Evolutionary conservation across 2,329 filamentous ascomycete species (phyloP), one percentile per base, ranked within the genome.

Genomic region (Claviceps sp.): DNA sequence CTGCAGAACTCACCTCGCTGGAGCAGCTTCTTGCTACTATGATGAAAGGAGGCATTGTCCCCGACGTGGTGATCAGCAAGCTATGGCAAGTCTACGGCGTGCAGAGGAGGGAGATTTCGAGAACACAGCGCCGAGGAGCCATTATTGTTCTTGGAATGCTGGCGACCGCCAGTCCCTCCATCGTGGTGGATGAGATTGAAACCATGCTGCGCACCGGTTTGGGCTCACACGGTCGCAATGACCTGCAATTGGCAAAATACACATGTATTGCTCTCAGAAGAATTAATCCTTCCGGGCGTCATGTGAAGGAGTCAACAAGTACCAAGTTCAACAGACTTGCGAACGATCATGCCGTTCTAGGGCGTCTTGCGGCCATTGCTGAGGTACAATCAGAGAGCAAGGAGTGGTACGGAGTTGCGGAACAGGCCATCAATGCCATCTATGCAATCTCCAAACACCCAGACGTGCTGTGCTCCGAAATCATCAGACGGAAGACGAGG

Each of bases 131-230:
- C 56, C 81, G 93, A 44, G 93, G 93, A 26, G 84, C 93, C 48
- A 97, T 98, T 64, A 97, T 98, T 57, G 87, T 97, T 6, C 75
- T 98, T 2, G 91, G 94, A 16, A 98, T 98, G 94, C 77, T 98
- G 50, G 90, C 91, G 4, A 83, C 93, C 2, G 93, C 94, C 2
- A 89, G 87, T 56, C 89, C 91, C 0, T 87, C 95, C 57, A 93
- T 98, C 54, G 88, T 95, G 2, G 85, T 96, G 14, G 88, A 87
- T 54, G 91, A 98, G 67, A 94, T 97, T 72, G 91, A 97, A 67
- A 85, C 86, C 0, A 95, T 96, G 79, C 74, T 98, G 18, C 81
- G 87, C 13, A 94, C 95, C 49, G 93, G 93, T 16, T 77, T 98
- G 6, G 91, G 91, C 24, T 70, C 77, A 13, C 77, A 90, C 52